A percentile compares a stretch with the other conserved stretches of the same genome.
Conservation (phyloP, 768 basidiomycete species). For the Amanita rimosa region DNA sequence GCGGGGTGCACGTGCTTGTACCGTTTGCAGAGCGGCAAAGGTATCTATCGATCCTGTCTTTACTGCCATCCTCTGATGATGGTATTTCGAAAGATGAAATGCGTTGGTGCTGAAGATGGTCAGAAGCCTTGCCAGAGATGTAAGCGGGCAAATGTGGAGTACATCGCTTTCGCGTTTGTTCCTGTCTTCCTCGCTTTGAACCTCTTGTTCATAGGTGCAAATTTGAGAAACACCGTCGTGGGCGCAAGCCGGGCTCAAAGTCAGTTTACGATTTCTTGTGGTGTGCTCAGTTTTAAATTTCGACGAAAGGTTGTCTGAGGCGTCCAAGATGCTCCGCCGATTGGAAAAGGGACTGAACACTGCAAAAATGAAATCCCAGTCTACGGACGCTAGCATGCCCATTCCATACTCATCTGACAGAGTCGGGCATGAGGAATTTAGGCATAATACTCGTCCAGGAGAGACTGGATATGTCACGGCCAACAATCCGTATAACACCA, state of each 20-base stretch:
- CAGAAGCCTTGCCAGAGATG: conserved; percentile 75
- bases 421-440: conserved; percentile 18
- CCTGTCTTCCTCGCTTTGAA: conserved; percentile 10
- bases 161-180: conserved; percentile 17
- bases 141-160: conserved; percentile 71
- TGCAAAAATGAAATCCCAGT: conserved; percentile 62
- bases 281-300: conserved; percentile 8
- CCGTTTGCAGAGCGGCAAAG: conserved; percentile 79
- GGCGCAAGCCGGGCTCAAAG: conserved; percentile 87
- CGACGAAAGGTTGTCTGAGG: conserved; percentile 60
- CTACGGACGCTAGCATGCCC: conserved; percentile 21
- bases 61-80: conserved; percentile 6
- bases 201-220: conserved; percentile 40
- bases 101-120: conserved; percentile 82
- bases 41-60: conserved; percentile 21
- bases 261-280: conserved; percentile 21
- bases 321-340: conserved; percentile 81
- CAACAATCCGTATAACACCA: conserved; percentile 27
- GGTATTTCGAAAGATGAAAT: conserved; percentile 61
- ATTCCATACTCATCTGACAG: conserved; percentile 23
- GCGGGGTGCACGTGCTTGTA: conserved; percentile 60
- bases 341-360: conserved; percentile 75
- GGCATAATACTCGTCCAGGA: conserved; percentile 17
- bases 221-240: conserved; percentile 84
- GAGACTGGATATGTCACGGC: conserved; percentile 22